phyloP scores from a whole-genome alignment of 2,329 filamentous ascomycete species.

The Nemania abortiva region DNA sequence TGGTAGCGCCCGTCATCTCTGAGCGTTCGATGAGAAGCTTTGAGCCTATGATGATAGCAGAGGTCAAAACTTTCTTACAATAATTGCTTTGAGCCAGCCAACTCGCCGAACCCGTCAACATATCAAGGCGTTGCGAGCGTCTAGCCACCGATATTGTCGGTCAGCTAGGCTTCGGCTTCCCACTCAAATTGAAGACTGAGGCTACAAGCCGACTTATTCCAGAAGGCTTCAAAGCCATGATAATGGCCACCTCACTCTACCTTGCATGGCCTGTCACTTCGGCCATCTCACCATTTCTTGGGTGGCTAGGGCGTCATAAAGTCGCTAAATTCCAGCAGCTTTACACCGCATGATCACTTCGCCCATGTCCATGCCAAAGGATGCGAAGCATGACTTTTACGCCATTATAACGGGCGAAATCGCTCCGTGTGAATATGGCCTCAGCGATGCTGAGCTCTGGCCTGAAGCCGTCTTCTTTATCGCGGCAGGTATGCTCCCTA shows the following conservation, averaged over 20 bases:
- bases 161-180: conserved; percentile 32
- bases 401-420: conserved; percentile 5
- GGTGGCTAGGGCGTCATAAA: conserved; percentile 11
- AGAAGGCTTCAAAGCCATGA: background rate
- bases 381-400: conserved; percentile 25
- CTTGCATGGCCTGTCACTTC: conserved; percentile 6
- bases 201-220: conserved; percentile 12
- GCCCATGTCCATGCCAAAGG: conserved; percentile 1
- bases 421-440: background rate
- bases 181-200: conserved; percentile 30
- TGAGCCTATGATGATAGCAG: conserved; percentile 28
- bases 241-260: background rate
- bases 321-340: conserved; percentile 2
- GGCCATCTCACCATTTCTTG: background rate
- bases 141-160: conserved; percentile 38
- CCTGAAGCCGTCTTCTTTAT: conserved; percentile 13
- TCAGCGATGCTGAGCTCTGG: conserved; percentile 13
- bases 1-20: conserved; percentile 29
- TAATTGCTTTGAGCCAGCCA: conserved; percentile 20
- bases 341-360: conserved; percentile 25
- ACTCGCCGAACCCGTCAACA: conserved; percentile 25
- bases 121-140: conserved; percentile 29
- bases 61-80: conserved; percentile 37
- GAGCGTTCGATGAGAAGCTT: conserved; percentile 37
- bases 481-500: conserved; percentile 2